These are phyloP conservation scores for Venustampulla echinocandica DNA, from an alignment of 495 filamentous ascomycete species.

Conservation along the genomic window DNA sequence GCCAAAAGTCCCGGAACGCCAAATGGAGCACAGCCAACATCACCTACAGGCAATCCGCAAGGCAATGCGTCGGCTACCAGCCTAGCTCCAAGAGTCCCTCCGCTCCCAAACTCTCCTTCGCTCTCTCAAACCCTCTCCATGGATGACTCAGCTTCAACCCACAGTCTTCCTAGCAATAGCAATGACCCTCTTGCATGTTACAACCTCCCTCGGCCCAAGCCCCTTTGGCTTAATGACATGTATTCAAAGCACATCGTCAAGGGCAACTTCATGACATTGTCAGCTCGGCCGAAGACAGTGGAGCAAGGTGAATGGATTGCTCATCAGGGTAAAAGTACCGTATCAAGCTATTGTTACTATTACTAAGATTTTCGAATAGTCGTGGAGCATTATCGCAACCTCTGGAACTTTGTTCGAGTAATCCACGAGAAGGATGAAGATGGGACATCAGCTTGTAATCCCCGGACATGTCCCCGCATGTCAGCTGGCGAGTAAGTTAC, in stretches of 20 bases:
- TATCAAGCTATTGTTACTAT: neutral
- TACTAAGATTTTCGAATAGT: conserved; percentile 37
- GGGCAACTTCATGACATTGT: conserved; percentile 92
- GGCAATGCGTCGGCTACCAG: conserved; percentile 40
- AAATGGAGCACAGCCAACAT: conserved; percentile 40
- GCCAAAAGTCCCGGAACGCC: conserved; percentile 31
- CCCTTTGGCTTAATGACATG: conserved; percentile 62
- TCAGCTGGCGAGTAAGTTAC: conserved; percentile 74
- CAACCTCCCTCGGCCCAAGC: conserved; percentile 41
- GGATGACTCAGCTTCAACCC: conserved; percentile 32
- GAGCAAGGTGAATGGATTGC: conserved; percentile 91
- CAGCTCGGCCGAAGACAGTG: conserved; percentile 78
- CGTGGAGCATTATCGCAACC: conserved; percentile 81
- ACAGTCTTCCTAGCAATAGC: conserved; percentile 36
- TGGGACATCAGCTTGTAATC: conserved; percentile 70
- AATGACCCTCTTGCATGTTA: conserved; percentile 38
- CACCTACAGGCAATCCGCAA: conserved; percentile 29
- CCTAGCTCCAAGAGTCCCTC: conserved; percentile 42
- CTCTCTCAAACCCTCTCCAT: conserved; percentile 41
- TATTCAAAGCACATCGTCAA: conserved; percentile 83
- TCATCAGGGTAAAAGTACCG: conserved; percentile 64
- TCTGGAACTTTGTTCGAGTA: conserved; percentile 75
- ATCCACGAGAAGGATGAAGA: conserved; percentile 70
- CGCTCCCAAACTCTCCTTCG: conserved; percentile 52
- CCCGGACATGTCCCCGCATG: conserved; percentile 79